Evolutionary conservation across 2,329 filamentous ascomycete species (phyloP), one percentile per base, ranked within the genome.

Genomic region (Cladosporium velox): DNA sequence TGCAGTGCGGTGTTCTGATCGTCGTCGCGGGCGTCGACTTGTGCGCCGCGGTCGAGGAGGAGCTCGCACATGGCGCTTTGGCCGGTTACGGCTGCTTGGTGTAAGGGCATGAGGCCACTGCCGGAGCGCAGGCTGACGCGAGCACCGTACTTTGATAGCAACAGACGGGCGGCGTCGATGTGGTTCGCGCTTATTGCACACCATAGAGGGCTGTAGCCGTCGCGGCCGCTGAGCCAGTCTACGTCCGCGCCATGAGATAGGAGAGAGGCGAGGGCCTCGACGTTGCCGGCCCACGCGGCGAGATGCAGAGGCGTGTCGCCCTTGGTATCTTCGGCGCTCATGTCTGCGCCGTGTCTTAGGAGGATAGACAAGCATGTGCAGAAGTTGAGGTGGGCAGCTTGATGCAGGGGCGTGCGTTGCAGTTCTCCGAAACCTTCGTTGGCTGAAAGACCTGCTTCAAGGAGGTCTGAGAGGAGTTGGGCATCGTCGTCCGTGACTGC

Each of bases 31-130:
- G 67, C 65, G 44, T 74, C 72, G 2, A 72, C 69, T 24, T 71
- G 68, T 11, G 74, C 73, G 15, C 73, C 73, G 24, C 69, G 68
- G 18, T 73, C 71, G 21, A 74, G 69, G 21, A 76, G 63, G 1
- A 76, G 65, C 65, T 71, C 71, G 64, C 70, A 72, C 70, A 75
- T 72, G 3, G 72, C 72, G 57, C 65, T 70, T 34, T 75, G 73
- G 14, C 70, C 68, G 18, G 69, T 75, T 7, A 73, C 70, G 12
- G 73, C 72, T 51, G 73, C 74, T 67, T 74, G 73, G 55, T 75
- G 73, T 12, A 75, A 58, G 34, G 72, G 72, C 64, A 66, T 66
- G 4, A 74, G 67, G 1, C 69, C 73, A 11, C 68, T 67, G 3
- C 68, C 66, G 28, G 71, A 68, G 11, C 68, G 70, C 5, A 73